phyloP scores from a whole-genome alignment of 148 eudicot species.

The Vaccinium vitisidaea region DNA sequence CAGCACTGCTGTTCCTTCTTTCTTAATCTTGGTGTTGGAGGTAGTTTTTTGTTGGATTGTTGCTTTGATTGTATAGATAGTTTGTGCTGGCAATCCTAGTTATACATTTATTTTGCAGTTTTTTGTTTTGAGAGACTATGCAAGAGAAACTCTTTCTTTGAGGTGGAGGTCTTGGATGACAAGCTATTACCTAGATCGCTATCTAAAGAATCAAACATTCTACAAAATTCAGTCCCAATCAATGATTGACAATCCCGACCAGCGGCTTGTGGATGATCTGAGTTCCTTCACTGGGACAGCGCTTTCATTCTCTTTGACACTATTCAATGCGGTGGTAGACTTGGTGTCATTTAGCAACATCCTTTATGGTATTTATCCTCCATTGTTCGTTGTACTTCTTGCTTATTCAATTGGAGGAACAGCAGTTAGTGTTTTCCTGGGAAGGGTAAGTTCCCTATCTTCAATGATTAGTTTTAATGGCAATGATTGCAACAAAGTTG shows the following conservation, averaged over 20 bases:
- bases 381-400: conserved; percentile 75
- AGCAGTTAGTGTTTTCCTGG: conserved; percentile 67
- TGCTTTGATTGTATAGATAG: neutral
- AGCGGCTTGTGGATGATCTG: conserved; percentile 90
- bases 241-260: conserved; percentile 92
- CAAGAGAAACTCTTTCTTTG: conserved; percentile 77
- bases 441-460: conserved; percentile 53
- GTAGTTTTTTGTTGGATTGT: neutral
- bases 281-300: conserved; percentile 91
- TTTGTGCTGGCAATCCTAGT: conserved; percentile 13
- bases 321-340: conserved; percentile 83
- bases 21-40: neutral
- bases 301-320: conserved; percentile 72
- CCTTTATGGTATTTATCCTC: conserved; percentile 83
- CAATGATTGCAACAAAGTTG: neutral
- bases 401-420: conserved; percentile 87
- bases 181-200: conserved; percentile 73
- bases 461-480: neutral
- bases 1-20: neutral
- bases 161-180: conserved; percentile 99
- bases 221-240: conserved; percentile 89
- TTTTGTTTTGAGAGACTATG: conserved; percentile 88
- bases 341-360: conserved; percentile 91
- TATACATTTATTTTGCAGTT: conserved; percentile 41
- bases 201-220: conserved; percentile 67